These are phyloP conservation scores for Gnomoniopsis sp. DNA, from an alignment of 2,329 filamentous ascomycete species.

Conservation along the genomic window DNA sequence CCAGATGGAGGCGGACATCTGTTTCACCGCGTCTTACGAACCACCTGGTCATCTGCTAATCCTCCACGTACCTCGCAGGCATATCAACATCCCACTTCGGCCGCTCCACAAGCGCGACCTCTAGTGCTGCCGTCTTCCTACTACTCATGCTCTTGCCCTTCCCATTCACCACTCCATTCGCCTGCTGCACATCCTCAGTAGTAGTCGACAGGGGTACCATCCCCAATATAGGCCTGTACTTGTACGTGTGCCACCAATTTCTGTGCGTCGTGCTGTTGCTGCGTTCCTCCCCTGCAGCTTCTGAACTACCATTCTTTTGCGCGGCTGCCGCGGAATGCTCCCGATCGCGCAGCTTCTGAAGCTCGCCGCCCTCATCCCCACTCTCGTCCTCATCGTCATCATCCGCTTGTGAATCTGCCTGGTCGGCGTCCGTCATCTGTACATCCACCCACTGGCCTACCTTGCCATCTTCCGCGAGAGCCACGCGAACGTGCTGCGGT, in stretches of 20 bases:
- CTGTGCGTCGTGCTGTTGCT: constrained; percentile 23
- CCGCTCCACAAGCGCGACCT: constrained; percentile 86
- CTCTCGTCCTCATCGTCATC: constrained; percentile 38
- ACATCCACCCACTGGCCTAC: constrained; percentile 35
- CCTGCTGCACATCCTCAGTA: constrained; percentile 26
- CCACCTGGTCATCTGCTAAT: not conserved
- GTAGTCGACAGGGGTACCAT: constrained; percentile 44
- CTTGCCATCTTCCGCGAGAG: constrained; percentile 32
- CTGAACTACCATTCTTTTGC: constrained; percentile 31
- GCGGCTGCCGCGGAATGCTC: constrained; percentile 24
- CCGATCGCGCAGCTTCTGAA: constrained; percentile 30
- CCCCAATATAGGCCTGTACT: constrained; percentile 91
- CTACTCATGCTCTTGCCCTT: constrained; percentile 10
- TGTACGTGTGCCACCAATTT: constrained; percentile 77
- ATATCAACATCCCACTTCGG: constrained; percentile 80
- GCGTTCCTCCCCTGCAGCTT: constrained; percentile 28
- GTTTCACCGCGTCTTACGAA: not conserved
- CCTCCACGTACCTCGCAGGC: constrained; percentile 64
- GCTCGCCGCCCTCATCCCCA: constrained; percentile 30
- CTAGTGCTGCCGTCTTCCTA: constrained; percentile 41
- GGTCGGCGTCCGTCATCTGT: constrained; percentile 29
- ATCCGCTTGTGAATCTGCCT: constrained; percentile 31
- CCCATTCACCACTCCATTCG: constrained; percentile 13
- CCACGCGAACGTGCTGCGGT: constrained; percentile 40
- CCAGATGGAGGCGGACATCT: not conserved